These are phyloP conservation scores for Thoreauomyces humboldtii DNA, from an alignment of 192 early-diverging fungal genomes.

Conservation along the genomic window DNA sequence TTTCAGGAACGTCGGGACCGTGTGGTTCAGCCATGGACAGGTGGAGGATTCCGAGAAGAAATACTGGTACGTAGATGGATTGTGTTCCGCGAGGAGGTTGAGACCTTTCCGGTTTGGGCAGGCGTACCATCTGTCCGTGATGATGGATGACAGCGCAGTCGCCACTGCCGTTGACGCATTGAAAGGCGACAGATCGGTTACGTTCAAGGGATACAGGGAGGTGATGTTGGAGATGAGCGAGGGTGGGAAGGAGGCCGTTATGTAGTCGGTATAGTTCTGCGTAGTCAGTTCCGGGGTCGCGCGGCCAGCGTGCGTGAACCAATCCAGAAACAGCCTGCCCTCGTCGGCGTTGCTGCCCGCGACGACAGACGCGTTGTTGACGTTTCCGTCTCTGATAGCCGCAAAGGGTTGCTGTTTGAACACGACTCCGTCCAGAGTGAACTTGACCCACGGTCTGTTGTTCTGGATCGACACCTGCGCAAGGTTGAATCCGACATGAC, in stretches of 20 bases:
- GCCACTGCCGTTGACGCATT: too few relatives aligned
- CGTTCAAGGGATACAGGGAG: not conserved
- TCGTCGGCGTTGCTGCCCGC: not conserved
- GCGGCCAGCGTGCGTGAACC: not conserved
- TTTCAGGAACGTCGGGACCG: not conserved
- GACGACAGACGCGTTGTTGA: not conserved
- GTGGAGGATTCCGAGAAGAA: too few relatives aligned
- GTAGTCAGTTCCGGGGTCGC: too few relatives aligned
- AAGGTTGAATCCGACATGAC: too few relatives aligned
- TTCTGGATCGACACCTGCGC: too few relatives aligned
- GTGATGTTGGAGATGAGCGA: not conserved
- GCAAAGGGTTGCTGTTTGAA: not conserved
- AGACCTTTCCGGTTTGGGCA: not conserved
- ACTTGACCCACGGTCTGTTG: not conserved
- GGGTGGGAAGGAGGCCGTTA: not conserved
- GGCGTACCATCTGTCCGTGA: not conserved
- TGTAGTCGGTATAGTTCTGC: not conserved
- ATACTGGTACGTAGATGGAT: not conserved
- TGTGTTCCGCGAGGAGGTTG: not conserved
- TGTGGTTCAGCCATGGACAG: too few relatives aligned
- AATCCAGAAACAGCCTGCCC: not conserved
- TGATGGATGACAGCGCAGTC: not conserved
- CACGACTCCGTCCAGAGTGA: not conserved
- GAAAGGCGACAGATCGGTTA: conserved; percentile 15
- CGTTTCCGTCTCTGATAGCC: not conserved